Percentiles rank a stretch among this genome's conserved stretches.
phyloP scores from a whole-genome alignment of 148 eudicot species.

The Agrostemma githago region DNA sequence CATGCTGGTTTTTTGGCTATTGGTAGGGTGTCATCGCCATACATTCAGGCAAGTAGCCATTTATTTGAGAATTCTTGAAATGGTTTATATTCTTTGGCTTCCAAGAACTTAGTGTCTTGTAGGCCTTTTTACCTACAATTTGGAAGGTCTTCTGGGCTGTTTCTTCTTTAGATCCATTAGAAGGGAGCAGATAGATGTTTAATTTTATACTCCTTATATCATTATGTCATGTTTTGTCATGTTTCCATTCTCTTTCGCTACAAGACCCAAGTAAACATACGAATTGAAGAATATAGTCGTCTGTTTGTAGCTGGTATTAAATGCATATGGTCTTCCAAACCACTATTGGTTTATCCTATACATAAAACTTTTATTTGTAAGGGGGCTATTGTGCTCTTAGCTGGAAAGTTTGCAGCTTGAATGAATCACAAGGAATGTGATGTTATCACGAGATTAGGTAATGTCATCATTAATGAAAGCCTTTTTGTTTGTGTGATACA shows the following conservation, averaged over 20 bases:
- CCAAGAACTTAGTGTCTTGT: background rate
- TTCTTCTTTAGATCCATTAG: background rate
- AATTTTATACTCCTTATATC: background rate
- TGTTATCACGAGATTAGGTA: background rate
- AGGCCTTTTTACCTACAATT: background rate
- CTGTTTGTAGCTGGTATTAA: background rate
- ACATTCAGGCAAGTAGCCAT: background rate
- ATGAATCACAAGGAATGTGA: background rate
- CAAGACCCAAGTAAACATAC: background rate
- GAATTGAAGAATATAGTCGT: background rate
- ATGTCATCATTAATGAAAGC: background rate
- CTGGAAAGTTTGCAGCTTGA: background rate
- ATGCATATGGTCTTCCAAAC: background rate
- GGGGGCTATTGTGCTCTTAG: too few relatives aligned
- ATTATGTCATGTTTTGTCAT: background rate
- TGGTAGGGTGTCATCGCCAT: background rate
- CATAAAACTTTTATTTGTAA: too few relatives aligned
- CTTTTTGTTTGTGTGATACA: conserved; percentile 7
- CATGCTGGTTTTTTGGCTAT: background rate
- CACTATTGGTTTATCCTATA: too few relatives aligned
- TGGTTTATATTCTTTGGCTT: background rate
- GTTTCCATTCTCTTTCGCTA: background rate
- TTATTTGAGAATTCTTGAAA: background rate
- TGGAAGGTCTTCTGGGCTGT: background rate
- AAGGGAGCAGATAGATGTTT: background rate